Percentiles rank a stretch among this genome's conserved stretches.
Conservation (phyloP, 495 filamentous ascomycete genomes). For the Penicillium soppii region DNA sequence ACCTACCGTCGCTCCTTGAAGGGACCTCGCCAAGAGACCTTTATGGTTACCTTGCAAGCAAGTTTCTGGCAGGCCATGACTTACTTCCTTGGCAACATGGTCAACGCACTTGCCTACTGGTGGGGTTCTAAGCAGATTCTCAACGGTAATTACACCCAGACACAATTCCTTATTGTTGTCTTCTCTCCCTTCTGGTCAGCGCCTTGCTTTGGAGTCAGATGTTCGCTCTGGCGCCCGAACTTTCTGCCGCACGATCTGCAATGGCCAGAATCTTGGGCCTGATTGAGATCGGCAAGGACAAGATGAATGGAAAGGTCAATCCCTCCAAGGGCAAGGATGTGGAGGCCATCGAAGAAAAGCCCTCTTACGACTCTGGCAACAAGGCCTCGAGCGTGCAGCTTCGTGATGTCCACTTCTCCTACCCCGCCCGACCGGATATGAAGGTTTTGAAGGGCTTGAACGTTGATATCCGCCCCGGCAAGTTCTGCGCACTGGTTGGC, state of each 20-base stretch:
- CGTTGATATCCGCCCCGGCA: conserved; percentile 51
- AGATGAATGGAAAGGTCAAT: conserved; percentile 20
- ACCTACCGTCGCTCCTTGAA: conserved; percentile 35
- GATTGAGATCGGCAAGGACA: conserved; percentile 43
- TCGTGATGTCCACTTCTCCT: conserved; percentile 54
- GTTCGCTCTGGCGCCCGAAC: conserved; percentile 59
- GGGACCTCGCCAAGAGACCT: conserved; percentile 45
- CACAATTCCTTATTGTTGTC: conserved; percentile 63
- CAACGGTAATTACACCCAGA: conserved; percentile 51
- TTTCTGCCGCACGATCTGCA: conserved; percentile 49
- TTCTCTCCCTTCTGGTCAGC: conserved; percentile 54
- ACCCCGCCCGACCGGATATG: conserved; percentile 54
- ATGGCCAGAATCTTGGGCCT: conserved; percentile 42
- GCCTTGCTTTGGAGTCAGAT: conserved; percentile 62
- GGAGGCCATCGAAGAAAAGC: conserved; percentile 21
- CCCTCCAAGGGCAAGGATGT: conserved; percentile 2
- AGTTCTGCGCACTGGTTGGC: conserved; percentile 58
- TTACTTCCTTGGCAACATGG: conserved; percentile 48
- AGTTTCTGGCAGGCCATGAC: conserved; percentile 53
- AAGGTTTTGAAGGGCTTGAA: conserved; percentile 51
- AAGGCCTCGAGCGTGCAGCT: conserved; percentile 47
- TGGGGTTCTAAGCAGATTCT: conserved; percentile 61
- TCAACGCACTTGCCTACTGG: conserved; percentile 67
- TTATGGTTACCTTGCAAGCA: conserved; percentile 40
- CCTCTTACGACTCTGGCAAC: conserved; percentile 20